Evolutionary conservation across 306 rosid species (phyloP), one percentile per base, ranked within the genome.

Genomic region (Malus domestica): DNA sequence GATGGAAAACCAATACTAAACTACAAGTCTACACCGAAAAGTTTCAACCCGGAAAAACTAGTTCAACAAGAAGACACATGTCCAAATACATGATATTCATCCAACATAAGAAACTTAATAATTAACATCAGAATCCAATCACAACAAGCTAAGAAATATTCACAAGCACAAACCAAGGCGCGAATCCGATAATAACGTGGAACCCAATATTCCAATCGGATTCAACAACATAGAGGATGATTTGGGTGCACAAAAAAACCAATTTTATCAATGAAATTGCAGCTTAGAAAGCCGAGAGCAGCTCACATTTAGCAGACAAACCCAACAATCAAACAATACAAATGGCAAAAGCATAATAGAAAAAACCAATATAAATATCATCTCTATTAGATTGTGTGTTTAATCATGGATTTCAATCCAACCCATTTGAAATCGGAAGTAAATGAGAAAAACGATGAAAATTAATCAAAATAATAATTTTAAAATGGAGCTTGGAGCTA

Each of bases 401-500:
- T 62, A 4, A 61, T 49, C 67, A 29, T 2, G 10, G 62, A 44
- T 44, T 73, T 33, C 55, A 74, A 80, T 58, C 66, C 51, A 73
- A 15, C 55, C 44, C 55, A 73, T 55, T 66, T 2, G 42, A 32
- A 25, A 74, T 10, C 12, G 18, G 25, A 32, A n/a, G 29, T 0
- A 13, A 0, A 54, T 16, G 14, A 35, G 13, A 16, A 59, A 8
- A 19, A 42, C 11, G 35, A 25, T 10, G 7, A 4, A 42, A 45
- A 64, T 32, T 23, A 51, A 20, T 6, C 23, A 45, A 38, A 14
- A 23, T 2, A 73, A n/a, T 6, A 59, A 2, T 4, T 27, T 12
- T 13, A 60, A 70, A 64, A 62, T 44, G 16, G 77, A 83, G 67
- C 79, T 68, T 10, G 33, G 67, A 68, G 73, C 61, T 51, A n/a